Percentiles rank a stretch among this genome's conserved stretches.
These are phyloP conservation scores for Penicillium occitanis DNA, from an alignment of 2,329 filamentous ascomycete genomes.

Conservation along the genomic window DNA sequence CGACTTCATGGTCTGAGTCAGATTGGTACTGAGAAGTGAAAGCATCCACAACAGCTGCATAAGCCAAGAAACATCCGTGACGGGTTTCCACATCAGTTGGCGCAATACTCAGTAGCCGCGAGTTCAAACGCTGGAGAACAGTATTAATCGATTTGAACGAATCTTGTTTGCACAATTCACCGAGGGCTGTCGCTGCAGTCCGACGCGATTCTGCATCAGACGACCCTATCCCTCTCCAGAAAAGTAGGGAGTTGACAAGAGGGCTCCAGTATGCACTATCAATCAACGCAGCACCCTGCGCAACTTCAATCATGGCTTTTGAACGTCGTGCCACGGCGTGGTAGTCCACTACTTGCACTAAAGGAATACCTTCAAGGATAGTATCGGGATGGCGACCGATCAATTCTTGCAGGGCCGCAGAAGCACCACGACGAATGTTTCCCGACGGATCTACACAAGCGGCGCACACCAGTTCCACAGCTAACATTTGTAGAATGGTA, in stretches of 20 bases:
- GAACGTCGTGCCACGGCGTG: conserved; percentile 86
- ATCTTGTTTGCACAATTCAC: conserved; percentile 43
- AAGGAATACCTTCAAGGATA: conserved; percentile 73
- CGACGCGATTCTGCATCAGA: conserved; percentile 71
- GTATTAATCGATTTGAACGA: conserved; percentile 33
- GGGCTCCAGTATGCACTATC: conserved; percentile 65
- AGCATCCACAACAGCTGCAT: conserved; percentile 36
- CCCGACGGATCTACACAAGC: conserved; percentile 86
- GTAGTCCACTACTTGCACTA: conserved; percentile 91
- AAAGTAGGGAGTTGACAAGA: conserved; percentile 68
- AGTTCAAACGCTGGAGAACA: conserved; percentile 35
- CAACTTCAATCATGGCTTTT: conserved; percentile 76
- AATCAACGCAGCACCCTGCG: conserved; percentile 66
- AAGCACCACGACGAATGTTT: conserved; percentile 89
- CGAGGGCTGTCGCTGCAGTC: conserved; percentile 69
- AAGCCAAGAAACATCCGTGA: conserved; percentile 46
- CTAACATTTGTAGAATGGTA: conserved; percentile 70
- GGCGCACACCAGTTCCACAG: conserved; percentile 75
- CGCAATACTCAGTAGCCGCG: conserved; percentile 39
- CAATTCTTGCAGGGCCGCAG: conserved; percentile 89
- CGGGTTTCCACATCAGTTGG: conserved; percentile 43
- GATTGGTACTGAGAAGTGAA: conserved; percentile 21
- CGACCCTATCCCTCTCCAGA: conserved; percentile 87
- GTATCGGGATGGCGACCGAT: conserved; percentile 89
- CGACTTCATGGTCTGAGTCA: conserved; percentile 27